phyloP scores from a whole-genome alignment of 2,329 filamentous ascomycete species.

The Helotiales sp. region DNA sequence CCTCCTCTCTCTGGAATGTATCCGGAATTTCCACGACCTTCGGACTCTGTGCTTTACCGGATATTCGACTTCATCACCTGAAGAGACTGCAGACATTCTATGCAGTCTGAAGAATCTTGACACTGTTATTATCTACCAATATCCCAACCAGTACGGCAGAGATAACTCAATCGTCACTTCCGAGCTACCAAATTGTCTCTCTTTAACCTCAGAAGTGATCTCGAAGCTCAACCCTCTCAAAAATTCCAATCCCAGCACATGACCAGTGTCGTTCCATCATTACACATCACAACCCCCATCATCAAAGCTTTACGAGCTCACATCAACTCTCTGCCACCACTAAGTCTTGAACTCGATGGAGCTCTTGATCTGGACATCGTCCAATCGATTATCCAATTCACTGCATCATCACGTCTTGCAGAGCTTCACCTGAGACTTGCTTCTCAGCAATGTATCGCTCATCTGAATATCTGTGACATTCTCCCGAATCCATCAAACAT shows the following conservation, averaged over 20 bases:
- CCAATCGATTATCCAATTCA: background rate
- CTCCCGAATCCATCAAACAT: background rate
- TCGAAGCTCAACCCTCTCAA: slow-evolving; percentile 17
- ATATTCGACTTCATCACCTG: slow-evolving; percentile 10
- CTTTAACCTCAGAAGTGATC: slow-evolving; percentile 16
- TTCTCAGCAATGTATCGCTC: background rate
- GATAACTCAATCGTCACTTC: background rate
- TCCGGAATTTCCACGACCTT: slow-evolving; percentile 14
- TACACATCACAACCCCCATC: background rate
- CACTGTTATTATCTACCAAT: slow-evolving; percentile 14
- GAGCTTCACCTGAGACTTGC: background rate
- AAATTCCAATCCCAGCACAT: slow-evolving; percentile 16
- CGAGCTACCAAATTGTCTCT: background rate
- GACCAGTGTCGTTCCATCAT: slow-evolving; percentile 5
- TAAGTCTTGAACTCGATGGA: background rate
- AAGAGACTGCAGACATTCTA: slow-evolving; percentile 14
- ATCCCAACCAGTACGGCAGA: background rate
- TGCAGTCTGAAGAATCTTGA: slow-evolving; percentile 18
- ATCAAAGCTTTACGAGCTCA: slow-evolving; percentile 14
- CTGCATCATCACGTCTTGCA: background rate
- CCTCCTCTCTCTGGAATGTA: slow-evolving; percentile 11
- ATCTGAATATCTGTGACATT: background rate
- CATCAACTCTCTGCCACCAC: background rate
- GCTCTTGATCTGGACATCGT: background rate
- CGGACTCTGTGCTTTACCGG: slow-evolving; percentile 13